A percentile compares a stretch with the other conserved stretches of the same genome.
Conservation (phyloP, 441 rosid genomes). For the Aquilaria agallochum region DNA sequence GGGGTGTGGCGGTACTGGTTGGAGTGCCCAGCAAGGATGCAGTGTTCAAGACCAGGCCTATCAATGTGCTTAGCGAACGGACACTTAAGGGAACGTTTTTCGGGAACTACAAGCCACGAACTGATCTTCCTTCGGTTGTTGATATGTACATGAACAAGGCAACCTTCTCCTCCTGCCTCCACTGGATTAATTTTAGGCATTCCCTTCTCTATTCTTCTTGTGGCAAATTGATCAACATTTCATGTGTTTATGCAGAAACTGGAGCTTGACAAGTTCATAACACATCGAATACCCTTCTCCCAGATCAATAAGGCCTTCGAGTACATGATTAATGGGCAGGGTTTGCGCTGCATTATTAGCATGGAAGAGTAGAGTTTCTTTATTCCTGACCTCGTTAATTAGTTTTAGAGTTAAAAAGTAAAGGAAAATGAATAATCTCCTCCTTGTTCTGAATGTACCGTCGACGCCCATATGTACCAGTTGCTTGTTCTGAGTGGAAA, state of each 20-base stretch:
- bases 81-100: slow-evolving; percentile 40
- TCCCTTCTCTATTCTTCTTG: background rate
- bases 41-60: slow-evolving; percentile 33
- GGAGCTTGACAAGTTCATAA: slow-evolving; percentile 36
- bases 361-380: slow-evolving; percentile 16
- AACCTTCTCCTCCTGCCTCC: background rate
- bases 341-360: slow-evolving; percentile 31
- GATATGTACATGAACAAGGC: slow-evolving; percentile 43
- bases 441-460: background rate
- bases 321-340: slow-evolving; percentile 30
- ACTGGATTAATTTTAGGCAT: background rate
- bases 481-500: background rate
- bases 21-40: slow-evolving; percentile 39
- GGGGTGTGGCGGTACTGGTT: slow-evolving; percentile 47
- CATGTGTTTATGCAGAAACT: slow-evolving; percentile 20
- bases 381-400: background rate
- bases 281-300: slow-evolving; percentile 31
- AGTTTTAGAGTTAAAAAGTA: background rate
- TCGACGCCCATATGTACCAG: background rate
- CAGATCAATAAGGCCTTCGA: slow-evolving; percentile 43
- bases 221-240: background rate
- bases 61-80: slow-evolving; percentile 40
- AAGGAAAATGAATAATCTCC: background rate
- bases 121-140: slow-evolving; percentile 35
- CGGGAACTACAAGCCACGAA: slow-evolving; percentile 41